These are phyloP conservation scores for Punica granatum DNA, from an alignment of 345 rosid genomes.

Conservation along the genomic window DNA sequence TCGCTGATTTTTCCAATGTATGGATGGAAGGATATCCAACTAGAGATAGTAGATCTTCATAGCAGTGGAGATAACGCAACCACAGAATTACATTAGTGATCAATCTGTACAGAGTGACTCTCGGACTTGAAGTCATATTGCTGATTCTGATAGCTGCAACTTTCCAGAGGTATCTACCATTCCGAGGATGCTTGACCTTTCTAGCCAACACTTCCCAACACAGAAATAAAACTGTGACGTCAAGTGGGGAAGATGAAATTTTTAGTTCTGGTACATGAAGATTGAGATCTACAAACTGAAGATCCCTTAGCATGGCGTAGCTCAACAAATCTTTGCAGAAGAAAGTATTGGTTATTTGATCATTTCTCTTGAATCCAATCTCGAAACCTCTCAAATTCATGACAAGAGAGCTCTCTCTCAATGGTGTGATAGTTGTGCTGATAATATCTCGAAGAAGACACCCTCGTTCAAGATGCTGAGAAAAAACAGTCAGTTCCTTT, in stretches of 20 bases:
- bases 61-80: constrained; percentile 59
- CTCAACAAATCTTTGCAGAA: constrained; percentile 28
- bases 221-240: constrained; percentile 44
- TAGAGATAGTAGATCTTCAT: constrained; percentile 47
- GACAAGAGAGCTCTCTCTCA: constrained; percentile 35
- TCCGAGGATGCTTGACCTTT: constrained; percentile 36
- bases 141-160: constrained; percentile 64
- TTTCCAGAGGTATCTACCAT: constrained; percentile 74
- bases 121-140: constrained; percentile 43
- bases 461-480: constrained; percentile 38
- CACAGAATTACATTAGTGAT: constrained; percentile 44
- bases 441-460: constrained; percentile 48
- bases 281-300: constrained; percentile 39
- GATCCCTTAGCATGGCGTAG: constrained; percentile 34
- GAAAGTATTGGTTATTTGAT: constrained; percentile 24
- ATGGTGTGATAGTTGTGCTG: constrained; percentile 41
- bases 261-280: constrained; percentile 44
- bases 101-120: constrained; percentile 45
- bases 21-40: constrained; percentile 46
- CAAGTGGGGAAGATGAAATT: constrained; percentile 48
- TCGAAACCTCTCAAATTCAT: constrained; percentile 41
- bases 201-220: constrained; percentile 35
- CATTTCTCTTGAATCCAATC: constrained; percentile 46
- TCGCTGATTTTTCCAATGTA: constrained; percentile 29
- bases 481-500: constrained; percentile 48